Percentiles rank a stretch among this genome's conserved stretches.
phyloP scores from a whole-genome alignment of 805 yeast species.

The Candida nitratophila region DNA sequence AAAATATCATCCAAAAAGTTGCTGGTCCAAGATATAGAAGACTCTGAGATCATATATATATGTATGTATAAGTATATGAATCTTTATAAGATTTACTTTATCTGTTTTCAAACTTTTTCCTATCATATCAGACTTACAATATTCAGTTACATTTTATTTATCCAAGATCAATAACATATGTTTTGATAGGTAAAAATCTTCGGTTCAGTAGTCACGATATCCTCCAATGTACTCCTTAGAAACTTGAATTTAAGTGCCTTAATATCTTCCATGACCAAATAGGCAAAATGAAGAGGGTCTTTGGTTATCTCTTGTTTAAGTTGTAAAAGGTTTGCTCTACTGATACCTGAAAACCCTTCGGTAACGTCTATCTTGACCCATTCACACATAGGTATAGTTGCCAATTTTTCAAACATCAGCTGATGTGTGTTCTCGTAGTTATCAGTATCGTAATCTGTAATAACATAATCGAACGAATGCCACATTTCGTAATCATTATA shows the following conservation, averaged over 20 bases:
- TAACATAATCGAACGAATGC: constrained; percentile 43
- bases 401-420: constrained; percentile 10
- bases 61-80: not conserved
- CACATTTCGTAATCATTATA: constrained; percentile 25
- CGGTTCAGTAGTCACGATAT: constrained; percentile 7
- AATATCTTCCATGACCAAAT: not conserved
- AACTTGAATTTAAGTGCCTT: constrained; percentile 6
- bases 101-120: too few relatives aligned
- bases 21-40: constrained; percentile 26
- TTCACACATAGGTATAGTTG: constrained; percentile 21
- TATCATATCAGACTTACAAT: too few relatives aligned
- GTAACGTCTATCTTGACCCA: constrained; percentile 39
- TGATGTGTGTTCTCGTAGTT: constrained; percentile 1
- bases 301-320: not conserved
- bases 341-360: constrained; percentile 35
- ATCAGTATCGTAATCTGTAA: constrained; percentile 31
- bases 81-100: too few relatives aligned
- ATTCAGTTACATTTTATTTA: too few relatives aligned
- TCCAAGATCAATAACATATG: not conserved
- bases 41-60: constrained; percentile 2
- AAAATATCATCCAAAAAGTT: constrained; percentile 13
- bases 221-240: constrained; percentile 2
- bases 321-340: constrained; percentile 8
- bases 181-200: constrained; percentile 14
- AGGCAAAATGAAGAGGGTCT: constrained; percentile 5